Base-by-base conservation (phyloP, 208 protist genomes). In the Trypanosoma vivax region DNA sequence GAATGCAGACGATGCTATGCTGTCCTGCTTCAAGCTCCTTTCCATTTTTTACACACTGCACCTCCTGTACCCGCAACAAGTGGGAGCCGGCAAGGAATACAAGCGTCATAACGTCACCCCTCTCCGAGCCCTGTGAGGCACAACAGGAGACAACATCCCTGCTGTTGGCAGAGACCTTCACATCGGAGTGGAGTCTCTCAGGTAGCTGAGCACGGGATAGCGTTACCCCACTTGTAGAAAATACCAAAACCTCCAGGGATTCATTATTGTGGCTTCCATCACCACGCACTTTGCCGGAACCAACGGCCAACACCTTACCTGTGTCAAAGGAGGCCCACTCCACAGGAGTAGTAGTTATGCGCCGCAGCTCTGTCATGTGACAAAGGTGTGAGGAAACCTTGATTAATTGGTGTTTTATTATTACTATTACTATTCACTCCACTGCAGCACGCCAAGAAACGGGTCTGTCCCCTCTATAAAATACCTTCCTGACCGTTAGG, bases 221-320 rank as follows among this genome's bases (percentile, higher is more conserved):
- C 0, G 73, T 53, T 24, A 72, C 65, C 27, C 81, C 73, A 10
- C 76, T 79, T 6, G 53, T 55, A 19, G 82, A 82, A 46, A 80
- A 79, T 18, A 81, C 56, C 45, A 83, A 50, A 30, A 59, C 21
- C 34, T 43, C 39, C n/a, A n/a, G n/a, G n/a, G 39, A 19, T 14
- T 9, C 11, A 11, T 18, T 33, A 19, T 9, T 9, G 5, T 21
- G 18, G 21, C 34, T 41, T 16, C 33, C 21, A 2, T 33, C 50
- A 29, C 16, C 5, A 21, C 25, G 29, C 10, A 27, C 43, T 16
- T 31, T 40, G 1, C 60, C 33, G 3, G 50, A 49, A 24, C 37
- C 24, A 40, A 60, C 14, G 3, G 60, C 45, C 19, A 66, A 13
- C 1, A 66, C 37, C 5, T 54, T 59, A 18, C 51, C 60, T 19